Base-by-base conservation (phyloP, 2,329 filamentous ascomycete species). In the Microcyclosporella mali region DNA sequence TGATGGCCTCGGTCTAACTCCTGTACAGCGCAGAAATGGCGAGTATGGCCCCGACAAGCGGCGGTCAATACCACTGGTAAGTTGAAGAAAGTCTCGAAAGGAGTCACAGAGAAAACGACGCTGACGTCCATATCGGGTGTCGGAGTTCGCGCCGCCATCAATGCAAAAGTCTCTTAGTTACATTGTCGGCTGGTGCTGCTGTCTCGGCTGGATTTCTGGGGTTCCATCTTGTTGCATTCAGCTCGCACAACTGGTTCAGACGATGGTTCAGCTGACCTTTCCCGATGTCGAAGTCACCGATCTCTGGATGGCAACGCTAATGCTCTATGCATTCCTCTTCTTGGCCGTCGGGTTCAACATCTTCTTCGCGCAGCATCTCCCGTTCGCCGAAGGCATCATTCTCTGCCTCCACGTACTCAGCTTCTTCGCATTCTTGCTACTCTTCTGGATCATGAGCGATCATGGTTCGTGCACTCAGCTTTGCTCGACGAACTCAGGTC, bases 151-250 rank as follows among this genome's bases (percentile, higher is more conserved):
- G 3, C 69, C 70, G 9, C 57, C 56, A 4, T 61, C 60, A 2
- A 63, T 60, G 33, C 68, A 69, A 45, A 66, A 63, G 32, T 65
- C 70, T 37, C 62, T 71, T 40, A 70, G 67, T 47, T 72, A 71
- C 42, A 57, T 72, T 15, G 62, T 68, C 6, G 69, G 68, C 11
- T 71, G 69, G 69, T 60, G 52, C 46, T 61, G 51, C 37, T 63
- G 53, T 47, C 58, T 57, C 31, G 60, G 60, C 33, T 64, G 59
- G 59, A 56, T 63, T 11, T 53, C 53, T 41, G 54, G 59, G 10
- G 54, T 62, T 11, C 58, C 59, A 6, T 51, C 59, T 4, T 62
- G 58, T 37, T 56, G 53, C 37, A 35, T 55, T 8, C 56, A 58
- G 34, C 52, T 61, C 1, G 57, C 52, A 16, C 57, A 56, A 29